Percentiles rank a stretch among this genome's conserved stretches.
Conservation (phyloP, 352 stramenopile genomes). For the Thraustochytrium striatum region DNA sequence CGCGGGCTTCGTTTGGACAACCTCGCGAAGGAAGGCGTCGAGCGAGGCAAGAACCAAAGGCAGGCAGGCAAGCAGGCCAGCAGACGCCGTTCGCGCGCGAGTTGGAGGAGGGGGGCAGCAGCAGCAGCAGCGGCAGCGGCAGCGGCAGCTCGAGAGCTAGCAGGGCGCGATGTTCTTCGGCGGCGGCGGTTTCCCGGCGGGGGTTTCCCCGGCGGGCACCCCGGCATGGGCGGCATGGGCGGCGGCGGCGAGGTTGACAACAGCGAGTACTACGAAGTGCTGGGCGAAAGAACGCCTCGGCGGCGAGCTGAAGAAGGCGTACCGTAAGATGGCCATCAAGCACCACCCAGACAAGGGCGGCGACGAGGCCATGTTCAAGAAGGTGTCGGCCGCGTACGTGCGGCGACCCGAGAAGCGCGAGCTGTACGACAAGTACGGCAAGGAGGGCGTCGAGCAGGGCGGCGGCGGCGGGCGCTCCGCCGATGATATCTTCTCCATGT, state of each 20-base stretch:
- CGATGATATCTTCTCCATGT: slow-evolving; percentile 93
- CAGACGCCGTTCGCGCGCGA: too few species aligned
- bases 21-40: too few species aligned
- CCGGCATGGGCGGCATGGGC: background rate
- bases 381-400: slow-evolving; percentile 49
- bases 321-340: slow-evolving; percentile 55
- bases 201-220: slow-evolving; percentile 18
- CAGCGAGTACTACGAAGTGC: slow-evolving; percentile 50
- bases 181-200: slow-evolving; percentile 39
- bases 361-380: slow-evolving; percentile 50
- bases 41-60: too few species aligned
- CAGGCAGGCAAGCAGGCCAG: too few species aligned
- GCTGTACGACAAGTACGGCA: slow-evolving; percentile 85
- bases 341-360: slow-evolving; percentile 56
- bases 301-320: slow-evolving; percentile 62
- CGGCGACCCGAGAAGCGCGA: slow-evolving; percentile 45
- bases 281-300: slow-evolving; percentile 73
- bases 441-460: slow-evolving; percentile 91
- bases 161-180: slow-evolving; percentile 47
- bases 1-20: too few species aligned
- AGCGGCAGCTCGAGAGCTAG: too few species aligned
- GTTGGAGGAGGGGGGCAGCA: too few species aligned
- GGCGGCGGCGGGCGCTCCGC: slow-evolving; percentile 60
- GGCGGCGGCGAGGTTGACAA: slow-evolving; percentile 41
- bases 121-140: too few species aligned